Evolutionary conservation across 1,139 yeast species (phyloP), one percentile per base, ranked within the genome.

Genomic region (Suhomyces taliae): DNA sequence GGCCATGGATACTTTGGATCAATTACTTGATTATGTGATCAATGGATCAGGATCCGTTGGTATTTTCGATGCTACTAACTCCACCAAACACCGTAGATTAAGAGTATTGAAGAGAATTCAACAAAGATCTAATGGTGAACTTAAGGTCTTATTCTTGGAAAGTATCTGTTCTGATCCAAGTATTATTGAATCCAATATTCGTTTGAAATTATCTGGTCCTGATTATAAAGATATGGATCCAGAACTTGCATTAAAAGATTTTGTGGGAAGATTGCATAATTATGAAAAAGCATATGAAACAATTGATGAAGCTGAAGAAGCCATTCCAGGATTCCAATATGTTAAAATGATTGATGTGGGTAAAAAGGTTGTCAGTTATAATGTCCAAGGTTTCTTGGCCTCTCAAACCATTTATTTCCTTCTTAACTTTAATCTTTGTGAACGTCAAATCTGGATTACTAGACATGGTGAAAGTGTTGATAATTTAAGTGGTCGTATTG

Each of bases 331-430:
- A 8, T 81, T 87, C 53, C 97, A 90, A 61, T 93, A 90, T 59
- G 90, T 91, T 52, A 90, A 93, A 67, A 90, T 93, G 95, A 90
- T 93, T 50, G 93, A 93, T 65, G 97, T 91, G 8, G 98, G 98
- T 6, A 85, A 89, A 57, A 93, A 93, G 64, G 90, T 91, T 38
- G 96, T 90, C 39, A 87, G 97, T 44, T 90, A 85, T 64, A 90
- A 90, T 61, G 88, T 91, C 48, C 90, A 88, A 59, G 98, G 98
- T 0, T 93, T 90, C 60, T 72, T 93, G 47, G 91, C 97, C 0
- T 93, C 97, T 1, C 98, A 93, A 62, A 88, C 96, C 2, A 89
- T 91, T 39, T 91, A 89, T 63, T 93, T 90, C 69, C 70, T 93
- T 55, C 75, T 93, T 54, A 93, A 93, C 64, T 91, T 93, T 77